phyloP scores from a whole-genome alignment of 1,139 yeast genomes.

The Suhomyces ambrosiae region DNA sequence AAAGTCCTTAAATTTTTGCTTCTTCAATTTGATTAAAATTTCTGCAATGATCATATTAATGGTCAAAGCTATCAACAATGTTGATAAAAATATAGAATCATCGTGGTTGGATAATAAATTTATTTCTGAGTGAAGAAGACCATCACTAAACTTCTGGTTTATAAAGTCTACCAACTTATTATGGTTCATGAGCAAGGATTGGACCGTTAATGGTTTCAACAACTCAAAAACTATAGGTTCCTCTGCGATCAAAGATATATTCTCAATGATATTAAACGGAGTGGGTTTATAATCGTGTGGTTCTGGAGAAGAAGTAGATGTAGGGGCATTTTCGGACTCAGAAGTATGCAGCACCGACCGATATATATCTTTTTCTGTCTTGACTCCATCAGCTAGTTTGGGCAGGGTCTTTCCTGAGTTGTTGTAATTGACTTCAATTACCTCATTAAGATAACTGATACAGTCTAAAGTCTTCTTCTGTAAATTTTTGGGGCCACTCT shows the following conservation, averaged over 20 bases:
- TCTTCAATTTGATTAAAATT: conserved; percentile 33
- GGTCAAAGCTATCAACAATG: conserved; percentile 32
- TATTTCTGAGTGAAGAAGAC: conserved; percentile 15
- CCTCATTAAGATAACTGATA: conserved; percentile 25
- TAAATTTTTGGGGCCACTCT: conserved; percentile 47
- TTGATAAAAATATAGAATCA: conserved; percentile 37
- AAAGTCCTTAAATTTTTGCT: conserved; percentile 27
- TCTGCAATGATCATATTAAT: conserved; percentile 35
- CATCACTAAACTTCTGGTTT: conserved; percentile 20
- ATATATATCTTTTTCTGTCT: not conserved
- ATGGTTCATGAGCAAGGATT: conserved; percentile 29
- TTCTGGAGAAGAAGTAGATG: conserved; percentile 5
- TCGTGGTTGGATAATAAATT: conserved; percentile 30
- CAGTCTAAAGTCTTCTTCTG: conserved; percentile 39
- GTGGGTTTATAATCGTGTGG: conserved; percentile 19
- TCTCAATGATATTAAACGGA: conserved; percentile 18
- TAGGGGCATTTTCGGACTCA: not conserved
- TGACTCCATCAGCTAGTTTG: not conserved
- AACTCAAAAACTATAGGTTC: conserved; percentile 20
- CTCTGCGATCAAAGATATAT: conserved; percentile 17
- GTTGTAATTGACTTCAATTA: conserved; percentile 15
- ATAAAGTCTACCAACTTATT: conserved; percentile 30
- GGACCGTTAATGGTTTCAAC: conserved; percentile 32
- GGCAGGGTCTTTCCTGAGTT: conserved; percentile 6
- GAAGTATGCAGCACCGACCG: conserved; percentile 2